Base-by-base conservation (phyloP, 352 stramenopile species). In the Phytophthora tentaculata region DNA sequence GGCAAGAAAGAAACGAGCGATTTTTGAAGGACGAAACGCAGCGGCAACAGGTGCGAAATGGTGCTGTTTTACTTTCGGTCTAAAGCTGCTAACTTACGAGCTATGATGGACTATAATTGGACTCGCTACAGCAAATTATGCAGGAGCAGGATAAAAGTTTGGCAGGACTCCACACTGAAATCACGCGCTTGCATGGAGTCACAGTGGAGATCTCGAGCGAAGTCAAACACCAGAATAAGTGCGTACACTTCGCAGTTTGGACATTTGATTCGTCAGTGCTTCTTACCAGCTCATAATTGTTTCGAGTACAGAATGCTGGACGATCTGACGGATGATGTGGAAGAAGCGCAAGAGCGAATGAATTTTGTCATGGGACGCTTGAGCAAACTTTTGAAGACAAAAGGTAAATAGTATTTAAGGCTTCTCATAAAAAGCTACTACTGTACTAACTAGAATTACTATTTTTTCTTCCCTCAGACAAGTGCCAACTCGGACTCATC, bases 361-460 rank as follows among this genome's bases (percentile, higher is more conserved):
- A 91, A 90, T 62, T 90, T 92, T 69, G 86, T 94, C 56, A 91
- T 94, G 86, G 80, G 76, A 17, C 66, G 76, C 1, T 91, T 94
- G 76, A 91, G 84, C 64, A 79, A 81, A 23, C 61, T 94, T 26
- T 70, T 94, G 5, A 92, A 92, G 66, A 94, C 86, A 17, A 94
- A 94, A 91, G 85, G 84, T 92, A 72, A 47, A 16, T 29, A 5
- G 8, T 5, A 35, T 35, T 16, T 35, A 16, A n/a, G 13, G 10
- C 16, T 53, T n/a, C 17, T 9, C n/a, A 22, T 16, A 20, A 35
- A 20, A 35, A n/a, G n/a, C n/a, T n/a, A n/a, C n/a, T n/a, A n/a
- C n/a, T n/a, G n/a, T n/a, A n/a, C n/a, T n/a, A n/a, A n/a, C n/a
- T n/a, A n/a, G n/a, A n/a, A n/a, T n/a, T 23, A 3, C 32, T 2